These are phyloP conservation scores for Zymoseptoria brevis DNA, from an alignment of 2,329 filamentous ascomycete species.

Conservation along the genomic window DNA sequence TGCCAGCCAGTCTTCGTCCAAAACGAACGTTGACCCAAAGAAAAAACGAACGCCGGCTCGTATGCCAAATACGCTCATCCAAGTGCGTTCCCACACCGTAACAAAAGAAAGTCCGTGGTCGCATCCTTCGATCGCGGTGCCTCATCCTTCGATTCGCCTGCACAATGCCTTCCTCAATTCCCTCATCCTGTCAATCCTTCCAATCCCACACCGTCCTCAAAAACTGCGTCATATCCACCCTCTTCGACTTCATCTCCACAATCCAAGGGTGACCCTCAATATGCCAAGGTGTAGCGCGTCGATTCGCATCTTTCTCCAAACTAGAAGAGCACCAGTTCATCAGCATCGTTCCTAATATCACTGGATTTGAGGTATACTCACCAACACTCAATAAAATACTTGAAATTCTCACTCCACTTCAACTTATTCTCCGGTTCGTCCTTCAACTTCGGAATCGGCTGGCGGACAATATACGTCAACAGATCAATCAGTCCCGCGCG, in stretches of 20 bases:
- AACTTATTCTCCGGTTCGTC: constrained; percentile 74
- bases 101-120: neutral
- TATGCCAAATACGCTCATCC: neutral
- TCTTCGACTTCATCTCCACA: constrained; percentile 88
- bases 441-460: constrained; percentile 90
- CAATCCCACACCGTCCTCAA: constrained; percentile 94
- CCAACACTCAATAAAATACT: constrained; percentile 99
- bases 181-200: constrained; percentile 51
- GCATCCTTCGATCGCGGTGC: neutral
- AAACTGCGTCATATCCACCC: constrained; percentile 96
- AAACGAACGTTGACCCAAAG: neutral
- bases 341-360: constrained; percentile 12
- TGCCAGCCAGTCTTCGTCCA: neutral
- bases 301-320: constrained; percentile 82
- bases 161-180: no score
- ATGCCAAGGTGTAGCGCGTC: constrained; percentile 89
- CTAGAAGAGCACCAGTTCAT: constrained; percentile 40
- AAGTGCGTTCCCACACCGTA: neutral
- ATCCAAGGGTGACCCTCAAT: constrained; percentile 99
- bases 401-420: constrained; percentile 94
- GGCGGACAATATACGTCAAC: constrained; percentile 92
- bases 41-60: neutral
- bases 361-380: constrained; percentile 45
- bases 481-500: constrained; percentile 88
- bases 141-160: no score